These are phyloP conservation scores for Trametes hirsuta DNA, from an alignment of 1,284 basidiomycete species.

Conservation along the genomic window DNA sequence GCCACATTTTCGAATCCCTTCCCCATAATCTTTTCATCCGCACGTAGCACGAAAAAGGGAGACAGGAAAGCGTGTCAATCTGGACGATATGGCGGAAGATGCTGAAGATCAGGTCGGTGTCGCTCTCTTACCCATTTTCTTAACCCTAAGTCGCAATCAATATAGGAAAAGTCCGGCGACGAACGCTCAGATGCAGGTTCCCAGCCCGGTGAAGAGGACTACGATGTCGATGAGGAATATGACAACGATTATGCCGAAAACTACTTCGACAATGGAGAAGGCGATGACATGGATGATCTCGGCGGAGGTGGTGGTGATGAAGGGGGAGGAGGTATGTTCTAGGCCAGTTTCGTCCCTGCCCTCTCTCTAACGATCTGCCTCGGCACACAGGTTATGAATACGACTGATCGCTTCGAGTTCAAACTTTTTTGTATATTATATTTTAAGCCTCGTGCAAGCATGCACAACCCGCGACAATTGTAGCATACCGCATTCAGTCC, in stretches of 20 bases:
- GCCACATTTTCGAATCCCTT: neutral
- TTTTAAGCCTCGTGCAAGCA: too few species aligned
- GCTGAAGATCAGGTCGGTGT: conserved; percentile 58
- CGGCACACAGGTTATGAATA: conserved; percentile 34
- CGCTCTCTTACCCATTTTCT: neutral
- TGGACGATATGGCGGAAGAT: conserved; percentile 69
- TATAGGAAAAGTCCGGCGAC: conserved; percentile 66
- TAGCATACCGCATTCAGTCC: neutral
- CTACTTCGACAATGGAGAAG: conserved; percentile 86
- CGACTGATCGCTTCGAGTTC: conserved; percentile 22
- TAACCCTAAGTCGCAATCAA: neutral
- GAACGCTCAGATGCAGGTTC: conserved; percentile 68
- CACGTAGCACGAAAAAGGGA: conserved; percentile 40
- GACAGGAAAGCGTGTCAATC: conserved; percentile 52
- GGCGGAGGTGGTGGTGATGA: conserved; percentile 65
- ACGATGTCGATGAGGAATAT: conserved; percentile 83
- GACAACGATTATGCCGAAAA: conserved; percentile 86
- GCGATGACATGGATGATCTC: conserved; percentile 73
- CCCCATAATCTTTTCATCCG: neutral
- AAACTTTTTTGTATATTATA: neutral
- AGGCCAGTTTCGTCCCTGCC: neutral
- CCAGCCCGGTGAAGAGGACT: conserved; percentile 65
- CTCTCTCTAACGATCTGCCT: neutral
- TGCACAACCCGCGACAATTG: neutral
- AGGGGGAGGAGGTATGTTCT: conserved; percentile 52